phyloP scores from a whole-genome alignment of 805 yeast genomes.

The Debaryomyces castellii region DNA sequence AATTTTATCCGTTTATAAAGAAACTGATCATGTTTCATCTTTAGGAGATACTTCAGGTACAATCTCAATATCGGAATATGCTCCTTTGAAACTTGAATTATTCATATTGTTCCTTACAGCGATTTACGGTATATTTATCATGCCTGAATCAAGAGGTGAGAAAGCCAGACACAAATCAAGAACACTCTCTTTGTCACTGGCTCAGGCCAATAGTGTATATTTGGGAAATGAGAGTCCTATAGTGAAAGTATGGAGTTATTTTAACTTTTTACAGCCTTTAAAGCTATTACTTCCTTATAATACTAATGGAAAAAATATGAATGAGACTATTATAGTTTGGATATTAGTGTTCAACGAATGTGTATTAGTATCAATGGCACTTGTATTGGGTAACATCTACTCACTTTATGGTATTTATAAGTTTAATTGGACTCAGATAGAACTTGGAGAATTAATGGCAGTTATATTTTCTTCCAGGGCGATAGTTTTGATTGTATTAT shows the following conservation, averaged over 20 bases:
- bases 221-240: not conserved
- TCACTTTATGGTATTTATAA: conserved; percentile 53
- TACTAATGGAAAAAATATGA: conserved; percentile 15
- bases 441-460: conserved; percentile 58
- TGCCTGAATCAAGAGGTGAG: conserved; percentile 66
- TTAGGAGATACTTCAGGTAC: not conserved
- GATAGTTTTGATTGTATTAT: conserved; percentile 43
- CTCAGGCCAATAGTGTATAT: conserved; percentile 9
- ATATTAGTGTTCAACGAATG: conserved; percentile 50
- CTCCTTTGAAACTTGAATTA: conserved; percentile 32
- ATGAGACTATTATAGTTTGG: conserved; percentile 37
- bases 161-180: conserved; percentile 55
- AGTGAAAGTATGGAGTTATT: not conserved
- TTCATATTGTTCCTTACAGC: conserved; percentile 32
- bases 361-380: conserved; percentile 28
- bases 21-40: not conserved
- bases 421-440: conserved; percentile 54
- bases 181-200: conserved; percentile 21
- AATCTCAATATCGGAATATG: conserved; percentile 19
- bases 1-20: conserved; percentile 10
- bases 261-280: conserved; percentile 46
- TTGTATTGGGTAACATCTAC: conserved; percentile 40
- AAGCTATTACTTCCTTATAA: conserved; percentile 54
- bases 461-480: conserved; percentile 51
- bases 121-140: conserved; percentile 26